Evolutionary conservation across 768 basidiomycete genomes (phyloP).

Genomic region (Multifurca ochricompacta): DNA sequence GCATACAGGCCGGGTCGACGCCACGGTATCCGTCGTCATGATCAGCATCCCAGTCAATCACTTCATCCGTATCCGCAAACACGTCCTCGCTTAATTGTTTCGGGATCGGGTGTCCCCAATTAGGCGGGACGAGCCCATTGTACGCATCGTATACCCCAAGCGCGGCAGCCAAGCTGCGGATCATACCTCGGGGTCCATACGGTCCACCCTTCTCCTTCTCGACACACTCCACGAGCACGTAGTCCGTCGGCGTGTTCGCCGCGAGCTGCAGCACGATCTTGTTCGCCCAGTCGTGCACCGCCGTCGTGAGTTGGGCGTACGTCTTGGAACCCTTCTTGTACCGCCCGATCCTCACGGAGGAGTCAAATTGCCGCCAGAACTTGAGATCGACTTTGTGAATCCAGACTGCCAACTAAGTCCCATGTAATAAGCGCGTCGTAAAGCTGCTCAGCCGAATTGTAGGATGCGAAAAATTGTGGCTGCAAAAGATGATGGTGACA

Average conservation of each 20-base stretch:
- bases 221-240: constrained; percentile 6
- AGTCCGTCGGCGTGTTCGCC: constrained; percentile 2
- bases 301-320: constrained; percentile 1
- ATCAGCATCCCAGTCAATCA: background rate
- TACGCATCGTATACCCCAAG: background rate
- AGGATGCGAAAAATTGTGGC: constrained; percentile 27
- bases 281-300: constrained; percentile 8
- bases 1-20: constrained; percentile 1
- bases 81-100: too few species aligned
- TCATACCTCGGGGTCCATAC: constrained; percentile 18
- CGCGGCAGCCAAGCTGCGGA: constrained; percentile 14
- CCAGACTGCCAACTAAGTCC: constrained; percentile 20
- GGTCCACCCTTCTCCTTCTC: constrained; percentile 4
- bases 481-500: background rate
- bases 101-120: constrained; percentile 11
- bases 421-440: constrained; percentile 25
- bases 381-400: constrained; percentile 23
- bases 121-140: constrained; percentile 7
- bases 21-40: constrained; percentile 2
- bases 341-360: background rate
- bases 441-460: constrained; percentile 27
- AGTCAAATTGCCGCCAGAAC: constrained; percentile 22
- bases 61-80: background rate
- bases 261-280: constrained; percentile 12
- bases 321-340: constrained; percentile 10